Conservation (phyloP, 768 basidiomycete genomes). For the Chalciporus piperatus region DNA sequence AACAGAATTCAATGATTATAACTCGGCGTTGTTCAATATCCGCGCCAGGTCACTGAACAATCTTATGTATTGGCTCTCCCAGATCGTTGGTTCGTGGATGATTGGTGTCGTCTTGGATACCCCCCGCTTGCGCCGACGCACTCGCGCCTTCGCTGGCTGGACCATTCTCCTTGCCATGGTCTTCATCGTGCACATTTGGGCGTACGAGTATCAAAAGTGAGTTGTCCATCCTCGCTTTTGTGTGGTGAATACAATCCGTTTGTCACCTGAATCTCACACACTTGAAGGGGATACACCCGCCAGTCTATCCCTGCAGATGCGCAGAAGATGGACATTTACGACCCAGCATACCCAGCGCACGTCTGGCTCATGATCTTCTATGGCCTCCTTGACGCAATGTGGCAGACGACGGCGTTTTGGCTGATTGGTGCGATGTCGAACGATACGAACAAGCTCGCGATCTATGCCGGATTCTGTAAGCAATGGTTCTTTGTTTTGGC, state of each 20-base stretch:
- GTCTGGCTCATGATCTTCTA: conserved; percentile 65
- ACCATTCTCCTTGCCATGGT: conserved; percentile 55
- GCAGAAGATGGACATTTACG: conserved; percentile 54
- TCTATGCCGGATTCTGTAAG: conserved; percentile 78
- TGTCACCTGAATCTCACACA: neutral
- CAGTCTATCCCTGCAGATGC: conserved; percentile 40
- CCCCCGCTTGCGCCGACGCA: conserved; percentile 50
- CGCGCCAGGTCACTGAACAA: conserved; percentile 73
- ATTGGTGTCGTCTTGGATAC: conserved; percentile 69
- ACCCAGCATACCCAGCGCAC: conserved; percentile 24
- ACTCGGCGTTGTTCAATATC: conserved; percentile 72
- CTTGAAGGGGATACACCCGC: conserved; percentile 54
- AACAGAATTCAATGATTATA: conserved; percentile 75
- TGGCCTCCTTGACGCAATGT: conserved; percentile 75
- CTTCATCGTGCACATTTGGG: conserved; percentile 71
- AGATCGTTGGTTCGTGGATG: conserved; percentile 67
- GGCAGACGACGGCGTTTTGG: conserved; percentile 80
- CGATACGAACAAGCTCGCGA: conserved; percentile 70
- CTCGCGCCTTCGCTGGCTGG: conserved; percentile 70
- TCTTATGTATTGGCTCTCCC: conserved; percentile 75
- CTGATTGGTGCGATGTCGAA: conserved; percentile 83
- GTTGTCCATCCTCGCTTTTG: conserved; percentile 9
- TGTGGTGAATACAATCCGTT: neutral
- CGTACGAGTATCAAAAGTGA: conserved; percentile 69
- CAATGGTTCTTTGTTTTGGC: conserved; percentile 43